Evolutionary conservation across 2,329 filamentous ascomycete species (phyloP).

Genomic region (Cercospora brassicicola): DNA sequence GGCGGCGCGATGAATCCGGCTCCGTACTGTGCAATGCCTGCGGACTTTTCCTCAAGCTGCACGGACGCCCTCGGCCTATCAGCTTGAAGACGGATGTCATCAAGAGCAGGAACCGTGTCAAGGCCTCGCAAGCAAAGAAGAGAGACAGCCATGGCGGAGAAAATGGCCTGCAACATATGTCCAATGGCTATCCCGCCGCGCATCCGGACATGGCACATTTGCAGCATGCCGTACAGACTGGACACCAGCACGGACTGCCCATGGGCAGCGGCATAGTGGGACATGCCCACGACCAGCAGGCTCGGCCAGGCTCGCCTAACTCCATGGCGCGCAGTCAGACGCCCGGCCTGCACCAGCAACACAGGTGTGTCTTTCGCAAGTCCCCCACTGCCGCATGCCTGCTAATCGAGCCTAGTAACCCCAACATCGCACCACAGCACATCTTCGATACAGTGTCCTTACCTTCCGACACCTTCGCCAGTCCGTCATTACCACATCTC

Average conservation of each 20-base stretch:
- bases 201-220: conserved; percentile 22
- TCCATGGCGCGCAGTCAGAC: conserved; percentile 62
- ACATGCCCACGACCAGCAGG: conserved; percentile 19
- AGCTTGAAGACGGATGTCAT: conserved; percentile 99
- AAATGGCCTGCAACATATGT: conserved; percentile 18
- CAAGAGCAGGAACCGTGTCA: conserved; percentile 97
- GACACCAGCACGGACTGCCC: conserved; percentile 21
- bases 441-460: conserved; percentile 72
- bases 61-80: conserved; percentile 88
- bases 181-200: conserved; percentile 25
- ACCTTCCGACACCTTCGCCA: conserved; percentile 68
- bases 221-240: conserved; percentile 13
- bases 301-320: conserved; percentile 10
- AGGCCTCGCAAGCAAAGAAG: conserved; percentile 79
- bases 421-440: conserved; percentile 70
- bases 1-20: conserved; percentile 94
- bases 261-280: conserved; percentile 21
- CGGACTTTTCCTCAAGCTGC: conserved; percentile 94
- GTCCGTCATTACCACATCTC: conserved; percentile 48
- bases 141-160: conserved; percentile 32
- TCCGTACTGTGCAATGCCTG: conserved; percentile 98
- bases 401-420: conserved; percentile 47
- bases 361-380: conserved; percentile 19
- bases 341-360: conserved; percentile 63
- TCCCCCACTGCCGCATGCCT: not conserved